Base-by-base conservation (phyloP, 2,329 filamentous ascomycete species). In the Penicillium sp. region DNA sequence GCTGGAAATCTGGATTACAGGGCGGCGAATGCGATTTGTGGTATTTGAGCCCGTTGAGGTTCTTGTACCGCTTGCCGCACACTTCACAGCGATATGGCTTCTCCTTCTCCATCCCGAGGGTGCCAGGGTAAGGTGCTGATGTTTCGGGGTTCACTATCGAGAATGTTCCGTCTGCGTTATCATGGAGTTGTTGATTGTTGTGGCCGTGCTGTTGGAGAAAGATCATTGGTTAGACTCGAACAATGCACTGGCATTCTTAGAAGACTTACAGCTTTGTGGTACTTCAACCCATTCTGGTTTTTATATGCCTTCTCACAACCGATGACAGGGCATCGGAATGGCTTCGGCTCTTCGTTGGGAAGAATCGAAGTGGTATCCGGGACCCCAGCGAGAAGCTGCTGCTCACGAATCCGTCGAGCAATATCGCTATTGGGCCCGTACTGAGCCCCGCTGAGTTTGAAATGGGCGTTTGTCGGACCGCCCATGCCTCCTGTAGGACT, bases 271-370 rank as follows among this genome's bases (percentile, higher is more conserved):
- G 83, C 80, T 78, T 89, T 89, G 77, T 89, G 87, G 68, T 92
- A 99, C 85, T 98, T 99, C 55, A 99, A 82, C 50, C 95, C 95
- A 67, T 99, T 99, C 74, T 98, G 95, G 75, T 99, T 99, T 83
- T 99, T 99, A 80, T 99, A 99, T 0, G 95, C 93, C 81, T 99
- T 99, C 76, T 98, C 95, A 71, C 95, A 99, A 6, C 95, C 95
- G 73, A 99, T 96, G 50, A 99, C 95, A 1, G 95, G 95, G 70
- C 95, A 99, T 73, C 93, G 91, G 82, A 96, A 99, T 0, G 95
- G 95, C 78, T 98, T 99, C 69, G 96, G 92, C 73, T 99, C 93
- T 72, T 98, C 93, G 16, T 89, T 89, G 57, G 85, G 83, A 71
- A 76, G 73, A 57, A 78, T 68, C 26, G 74, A 72, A 16, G 74